phyloP scores from a whole-genome alignment of 495 filamentous ascomycete species.

The Penicillium paradoxum region DNA sequence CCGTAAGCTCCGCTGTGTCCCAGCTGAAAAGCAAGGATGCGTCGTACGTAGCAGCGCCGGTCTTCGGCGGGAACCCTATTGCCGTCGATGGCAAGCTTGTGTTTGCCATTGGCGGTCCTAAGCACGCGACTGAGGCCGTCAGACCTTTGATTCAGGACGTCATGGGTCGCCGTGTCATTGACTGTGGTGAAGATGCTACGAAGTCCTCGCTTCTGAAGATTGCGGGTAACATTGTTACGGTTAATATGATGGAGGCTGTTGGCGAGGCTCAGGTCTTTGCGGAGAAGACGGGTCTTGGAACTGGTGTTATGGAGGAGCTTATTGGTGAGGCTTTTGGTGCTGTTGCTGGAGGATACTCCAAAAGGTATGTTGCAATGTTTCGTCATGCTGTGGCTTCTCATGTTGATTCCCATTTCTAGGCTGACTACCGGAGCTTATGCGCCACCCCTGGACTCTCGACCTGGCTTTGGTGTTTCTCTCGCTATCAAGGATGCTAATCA shows the following conservation, averaged over 20 bases:
- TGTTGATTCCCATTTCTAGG: constrained; percentile 14
- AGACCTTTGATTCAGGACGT: constrained; percentile 44
- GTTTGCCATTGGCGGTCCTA: constrained; percentile 42
- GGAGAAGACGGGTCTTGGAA: constrained; percentile 50
- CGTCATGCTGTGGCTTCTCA: neutral
- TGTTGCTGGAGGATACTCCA: constrained; percentile 46
- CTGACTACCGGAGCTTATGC: constrained; percentile 43
- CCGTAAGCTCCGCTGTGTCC: constrained; percentile 31
- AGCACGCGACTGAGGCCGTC: constrained; percentile 29
- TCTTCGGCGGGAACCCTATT: constrained; percentile 44
- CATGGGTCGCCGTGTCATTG: constrained; percentile 43
- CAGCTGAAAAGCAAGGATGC: constrained; percentile 33
- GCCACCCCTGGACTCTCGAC: constrained; percentile 36
- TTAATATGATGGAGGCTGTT: constrained; percentile 48
- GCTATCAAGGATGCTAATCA: constrained; percentile 46
- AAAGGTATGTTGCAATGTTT: constrained; percentile 26
- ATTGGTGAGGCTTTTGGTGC: constrained; percentile 49
- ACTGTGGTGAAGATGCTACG: constrained; percentile 45
- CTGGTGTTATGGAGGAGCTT: constrained; percentile 44
- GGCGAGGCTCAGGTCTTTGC: constrained; percentile 53
- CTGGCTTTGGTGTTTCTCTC: constrained; percentile 42
- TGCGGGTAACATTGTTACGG: constrained; percentile 45
- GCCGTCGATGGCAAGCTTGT: constrained; percentile 44
- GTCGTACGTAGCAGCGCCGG: constrained; percentile 39
- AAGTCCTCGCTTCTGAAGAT: constrained; percentile 45